Evolutionary conservation across 495 filamentous ascomycete genomes (phyloP), one percentile per base, ranked within the genome.

Genomic region (Daldinia caldariorum): DNA sequence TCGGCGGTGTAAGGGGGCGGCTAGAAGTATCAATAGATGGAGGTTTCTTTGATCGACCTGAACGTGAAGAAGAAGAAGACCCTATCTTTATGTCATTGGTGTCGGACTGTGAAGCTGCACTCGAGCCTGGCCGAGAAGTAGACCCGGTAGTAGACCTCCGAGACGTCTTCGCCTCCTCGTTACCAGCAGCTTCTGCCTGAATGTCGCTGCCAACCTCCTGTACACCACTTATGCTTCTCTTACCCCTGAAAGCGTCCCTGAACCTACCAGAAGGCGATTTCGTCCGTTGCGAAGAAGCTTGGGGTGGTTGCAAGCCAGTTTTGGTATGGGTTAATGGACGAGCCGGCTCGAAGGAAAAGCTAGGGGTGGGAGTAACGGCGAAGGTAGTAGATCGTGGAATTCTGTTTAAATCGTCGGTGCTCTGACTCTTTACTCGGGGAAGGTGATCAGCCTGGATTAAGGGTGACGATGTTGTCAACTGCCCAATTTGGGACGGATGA

Each of bases 381-480:
- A 61, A 77, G 67, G 26, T 72, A 8, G 72, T 69, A 66, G 73
- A 72, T 62, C 63, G 62, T 54, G 72, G 73, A 70, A 68, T 31
- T 37, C 20, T 59, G 65, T 71, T 56, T 55, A 72, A 22, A 41
- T 71, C 62, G 59, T 77, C 68, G 35, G 63, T 62, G 45, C 77
- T 75, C 41, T 73, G 63, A 41, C 66, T 62, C 53, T 79, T 74
- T 45, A 75, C 56, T 39, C 82, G 65, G 78, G 82, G 66, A 80
- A 85, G 58, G 82, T 86, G 71, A 79, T 77, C 74, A 13, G 80
- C 78, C 69, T 89, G 88, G 37, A 95, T 87, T 58, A 94, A 79
- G 32, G 92, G 93, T 29, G 93, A 94, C 14, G 92, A 94, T 12
- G 91, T 88, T 32, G 93, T 94, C 59, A 94, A 83, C 78, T 92